phyloP scores from a whole-genome alignment of 2,329 filamentous ascomycete genomes.

The Capronia coronata region DNA sequence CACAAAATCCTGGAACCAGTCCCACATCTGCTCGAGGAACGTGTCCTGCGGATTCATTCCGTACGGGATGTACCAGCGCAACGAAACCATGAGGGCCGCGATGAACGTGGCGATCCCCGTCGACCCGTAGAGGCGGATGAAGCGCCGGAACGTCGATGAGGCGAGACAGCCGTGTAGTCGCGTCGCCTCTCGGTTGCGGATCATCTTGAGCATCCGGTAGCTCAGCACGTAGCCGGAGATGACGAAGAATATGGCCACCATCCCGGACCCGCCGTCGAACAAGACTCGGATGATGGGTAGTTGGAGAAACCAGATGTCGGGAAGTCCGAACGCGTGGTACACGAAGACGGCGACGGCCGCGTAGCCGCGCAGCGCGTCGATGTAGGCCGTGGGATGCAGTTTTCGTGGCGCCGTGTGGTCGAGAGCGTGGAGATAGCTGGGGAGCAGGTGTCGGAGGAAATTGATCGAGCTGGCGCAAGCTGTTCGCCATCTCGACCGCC shows the following conservation, averaged over 20 bases:
- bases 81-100: constrained; percentile 32
- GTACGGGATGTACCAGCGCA: constrained; percentile 38
- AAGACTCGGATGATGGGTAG: constrained; percentile 38
- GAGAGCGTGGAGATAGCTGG: not conserved
- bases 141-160: constrained; percentile 41
- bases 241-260: constrained; percentile 45
- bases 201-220: constrained; percentile 37
- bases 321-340: constrained; percentile 38
- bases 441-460: not conserved
- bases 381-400: constrained; percentile 19
- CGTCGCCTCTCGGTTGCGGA: constrained; percentile 35
- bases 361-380: constrained; percentile 41
- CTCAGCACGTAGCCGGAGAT: constrained; percentile 46
- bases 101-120: constrained; percentile 37
- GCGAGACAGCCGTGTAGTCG: constrained; percentile 32
- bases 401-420: not conserved
- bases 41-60: constrained; percentile 1
- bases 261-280: constrained; percentile 17
- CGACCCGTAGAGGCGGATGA: constrained; percentile 41
- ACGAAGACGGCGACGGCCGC: constrained; percentile 43
- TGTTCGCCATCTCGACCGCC: not conserved
- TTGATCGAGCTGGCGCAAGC: not conserved
- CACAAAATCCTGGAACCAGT: constrained; percentile 28
- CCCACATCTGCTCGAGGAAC: constrained; percentile 13
- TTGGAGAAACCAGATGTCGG: constrained; percentile 2